Conservation (phyloP, 176 grass and related monocot species). For the Hyparrhenia diplandra region DNA sequence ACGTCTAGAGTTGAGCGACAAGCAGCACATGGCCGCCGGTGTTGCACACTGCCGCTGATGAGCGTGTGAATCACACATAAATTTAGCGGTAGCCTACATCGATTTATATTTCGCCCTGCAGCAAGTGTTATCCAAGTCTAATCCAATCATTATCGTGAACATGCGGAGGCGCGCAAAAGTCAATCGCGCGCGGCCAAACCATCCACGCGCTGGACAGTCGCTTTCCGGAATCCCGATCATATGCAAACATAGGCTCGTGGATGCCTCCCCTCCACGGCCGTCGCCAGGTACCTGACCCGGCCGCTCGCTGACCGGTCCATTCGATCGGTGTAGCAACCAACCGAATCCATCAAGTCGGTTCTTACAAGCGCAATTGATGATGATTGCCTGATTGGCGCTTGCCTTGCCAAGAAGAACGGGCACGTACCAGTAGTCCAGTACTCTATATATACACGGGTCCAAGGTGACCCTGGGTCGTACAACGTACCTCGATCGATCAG, state of each 20-base stretch:
- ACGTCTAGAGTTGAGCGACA: no score
- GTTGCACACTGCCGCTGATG: background rate
- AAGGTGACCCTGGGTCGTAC: background rate
- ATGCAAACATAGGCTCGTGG: no score
- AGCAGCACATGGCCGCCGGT: no score
- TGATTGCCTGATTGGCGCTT: background rate
- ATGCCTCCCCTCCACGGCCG: no score
- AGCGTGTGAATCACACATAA: background rate
- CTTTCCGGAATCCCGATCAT: background rate
- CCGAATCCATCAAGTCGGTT: background rate
- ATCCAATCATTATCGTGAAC: conserved; percentile 31
- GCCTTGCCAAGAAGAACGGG: background rate
- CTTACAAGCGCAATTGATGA: background rate
- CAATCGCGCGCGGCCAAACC: conserved; percentile 29
- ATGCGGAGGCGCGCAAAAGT: conserved; percentile 31
- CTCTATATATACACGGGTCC: background rate
- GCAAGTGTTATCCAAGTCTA: background rate
- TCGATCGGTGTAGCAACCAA: background rate
- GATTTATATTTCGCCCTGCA: background rate
- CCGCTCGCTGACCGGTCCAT: no score
- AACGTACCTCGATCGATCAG: background rate
- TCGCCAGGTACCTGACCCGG: no score
- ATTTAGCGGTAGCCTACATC: background rate
- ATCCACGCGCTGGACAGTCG: background rate
- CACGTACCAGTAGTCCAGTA: background rate